Evolutionary conservation across 331 rosid genomes (phyloP).

Genomic region (Quercus phellos): DNA sequence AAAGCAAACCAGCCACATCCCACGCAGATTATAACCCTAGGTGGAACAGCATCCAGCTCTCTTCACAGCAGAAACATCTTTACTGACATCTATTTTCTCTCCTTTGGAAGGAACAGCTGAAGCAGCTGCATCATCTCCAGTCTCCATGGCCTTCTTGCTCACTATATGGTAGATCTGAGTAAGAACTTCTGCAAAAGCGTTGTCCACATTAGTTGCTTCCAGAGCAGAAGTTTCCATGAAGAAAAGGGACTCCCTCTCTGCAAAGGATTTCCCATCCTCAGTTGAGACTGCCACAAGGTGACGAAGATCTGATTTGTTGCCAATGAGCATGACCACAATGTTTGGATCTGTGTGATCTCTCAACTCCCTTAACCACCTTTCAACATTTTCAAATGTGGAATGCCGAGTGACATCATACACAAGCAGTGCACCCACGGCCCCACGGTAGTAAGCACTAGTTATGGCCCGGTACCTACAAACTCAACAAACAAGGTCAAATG

Average conservation of each 20-base stretch:
- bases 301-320: conserved; percentile 59
- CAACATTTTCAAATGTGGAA: conserved; percentile 77
- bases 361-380: conserved; percentile 81
- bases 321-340: conserved; percentile 87
- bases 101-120: conserved; percentile 40
- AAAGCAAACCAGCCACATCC: conserved; percentile 24
- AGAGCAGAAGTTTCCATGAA: conserved; percentile 62
- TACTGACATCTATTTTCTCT: conserved; percentile 44
- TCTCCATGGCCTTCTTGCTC: conserved; percentile 50
- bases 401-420: conserved; percentile 84
- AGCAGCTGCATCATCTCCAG: conserved; percentile 33
- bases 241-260: conserved; percentile 45
- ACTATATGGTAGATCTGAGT: conserved; percentile 41
- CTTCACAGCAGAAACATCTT: conserved; percentile 48
- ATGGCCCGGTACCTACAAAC: conserved; percentile 78
- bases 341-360: conserved; percentile 86
- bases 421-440: conserved; percentile 83
- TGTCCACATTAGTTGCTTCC: conserved; percentile 48
- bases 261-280: conserved; percentile 41
- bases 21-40: conserved; percentile 17
- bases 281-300: conserved; percentile 51
- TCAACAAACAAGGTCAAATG: neutral
- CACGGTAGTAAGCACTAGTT: conserved; percentile 91
- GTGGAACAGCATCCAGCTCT: conserved; percentile 49
- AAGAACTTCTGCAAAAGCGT: conserved; percentile 43